Evolutionary conservation across 495 filamentous ascomycete species (phyloP).

Genomic region (Xylaria sp.): DNA sequence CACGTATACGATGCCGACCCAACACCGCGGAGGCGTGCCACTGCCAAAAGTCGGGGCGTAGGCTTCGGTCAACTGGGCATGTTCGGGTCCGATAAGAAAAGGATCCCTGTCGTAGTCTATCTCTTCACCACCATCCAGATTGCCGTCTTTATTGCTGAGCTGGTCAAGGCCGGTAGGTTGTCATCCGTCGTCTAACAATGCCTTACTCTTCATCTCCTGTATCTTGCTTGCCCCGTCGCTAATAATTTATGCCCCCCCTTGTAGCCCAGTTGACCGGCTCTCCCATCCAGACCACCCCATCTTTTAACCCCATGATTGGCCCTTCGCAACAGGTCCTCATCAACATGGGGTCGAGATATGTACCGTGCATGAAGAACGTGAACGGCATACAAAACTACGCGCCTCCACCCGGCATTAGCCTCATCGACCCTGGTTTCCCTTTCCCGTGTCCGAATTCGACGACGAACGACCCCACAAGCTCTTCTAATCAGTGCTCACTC

Average conservation of each 20-base stretch:
- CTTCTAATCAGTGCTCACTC: constrained; percentile 68
- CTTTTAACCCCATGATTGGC: constrained; percentile 96
- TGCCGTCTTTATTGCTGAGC: constrained; percentile 87
- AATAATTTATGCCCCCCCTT: constrained; percentile 1
- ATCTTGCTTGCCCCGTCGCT: neutral
- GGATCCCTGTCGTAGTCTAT: constrained; percentile 85
- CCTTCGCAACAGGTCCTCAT: constrained; percentile 89
- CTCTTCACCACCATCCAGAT: constrained; percentile 78
- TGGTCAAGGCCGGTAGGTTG: constrained; percentile 75
- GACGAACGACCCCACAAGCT: constrained; percentile 49
- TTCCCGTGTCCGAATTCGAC: constrained; percentile 85
- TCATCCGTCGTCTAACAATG: constrained; percentile 1
- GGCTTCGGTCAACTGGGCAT: constrained; percentile 57
- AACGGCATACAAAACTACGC: constrained; percentile 64
- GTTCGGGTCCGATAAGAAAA: constrained; percentile 56
- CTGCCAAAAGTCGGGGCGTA: constrained; percentile 42
- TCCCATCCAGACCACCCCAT: constrained; percentile 84
- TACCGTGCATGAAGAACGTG: constrained; percentile 92
- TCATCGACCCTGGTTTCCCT: constrained; percentile 30
- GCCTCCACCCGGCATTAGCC: constrained; percentile 24
- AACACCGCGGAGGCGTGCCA: constrained; percentile 33
- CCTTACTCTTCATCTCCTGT: neutral
- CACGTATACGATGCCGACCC: constrained; percentile 58
- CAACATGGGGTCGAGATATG: constrained; percentile 93
- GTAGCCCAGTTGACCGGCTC: constrained; percentile 67